Conservation (phyloP, 306 rosid genomes). For the Fragaria iinumae region DNA sequence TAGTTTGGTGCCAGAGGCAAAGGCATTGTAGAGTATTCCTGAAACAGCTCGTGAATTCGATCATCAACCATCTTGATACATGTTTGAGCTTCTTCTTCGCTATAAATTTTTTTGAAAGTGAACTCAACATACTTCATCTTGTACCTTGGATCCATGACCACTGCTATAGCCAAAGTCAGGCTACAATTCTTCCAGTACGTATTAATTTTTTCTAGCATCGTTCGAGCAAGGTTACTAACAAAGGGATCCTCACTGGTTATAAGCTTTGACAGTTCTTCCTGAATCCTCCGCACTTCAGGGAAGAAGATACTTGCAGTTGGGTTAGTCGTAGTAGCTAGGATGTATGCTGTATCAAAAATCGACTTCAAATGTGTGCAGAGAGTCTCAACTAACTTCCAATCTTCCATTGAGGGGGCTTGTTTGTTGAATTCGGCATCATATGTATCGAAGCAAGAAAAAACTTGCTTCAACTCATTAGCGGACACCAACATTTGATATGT, state of each 20-base stretch:
- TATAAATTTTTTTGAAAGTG: constrained; percentile 69
- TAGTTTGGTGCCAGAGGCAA: constrained; percentile 73
- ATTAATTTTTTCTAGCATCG: constrained; percentile 58
- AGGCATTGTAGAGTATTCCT: constrained; percentile 71
- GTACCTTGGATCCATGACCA: constrained; percentile 92
- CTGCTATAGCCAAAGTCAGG: constrained; percentile 79
- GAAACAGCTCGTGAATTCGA: constrained; percentile 80
- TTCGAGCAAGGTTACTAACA: constrained; percentile 43
- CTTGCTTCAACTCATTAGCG: constrained; percentile 77
- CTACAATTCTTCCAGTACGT: constrained; percentile 79
- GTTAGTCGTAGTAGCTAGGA: constrained; percentile 55
- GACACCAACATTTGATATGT: constrained; percentile 87
- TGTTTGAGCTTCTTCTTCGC: constrained; percentile 52
- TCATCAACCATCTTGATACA: constrained; percentile 71
- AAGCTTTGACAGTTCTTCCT: constrained; percentile 54
- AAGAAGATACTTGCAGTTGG: constrained; percentile 70
- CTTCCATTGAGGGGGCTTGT: constrained; percentile 70
- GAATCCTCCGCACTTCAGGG: constrained; percentile 81
- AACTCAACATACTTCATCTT: constrained; percentile 97
- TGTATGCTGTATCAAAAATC: constrained; percentile 62
- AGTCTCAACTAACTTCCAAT: constrained; percentile 80
- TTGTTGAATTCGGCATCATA: constrained; percentile 71
- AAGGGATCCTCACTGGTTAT: constrained; percentile 62
- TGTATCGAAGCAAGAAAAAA: constrained; percentile 76
- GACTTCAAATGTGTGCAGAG: constrained; percentile 69